phyloP scores from a whole-genome alignment of 2,329 filamentous ascomycete species.

The Ceratocystiopsis sp. region DNA sequence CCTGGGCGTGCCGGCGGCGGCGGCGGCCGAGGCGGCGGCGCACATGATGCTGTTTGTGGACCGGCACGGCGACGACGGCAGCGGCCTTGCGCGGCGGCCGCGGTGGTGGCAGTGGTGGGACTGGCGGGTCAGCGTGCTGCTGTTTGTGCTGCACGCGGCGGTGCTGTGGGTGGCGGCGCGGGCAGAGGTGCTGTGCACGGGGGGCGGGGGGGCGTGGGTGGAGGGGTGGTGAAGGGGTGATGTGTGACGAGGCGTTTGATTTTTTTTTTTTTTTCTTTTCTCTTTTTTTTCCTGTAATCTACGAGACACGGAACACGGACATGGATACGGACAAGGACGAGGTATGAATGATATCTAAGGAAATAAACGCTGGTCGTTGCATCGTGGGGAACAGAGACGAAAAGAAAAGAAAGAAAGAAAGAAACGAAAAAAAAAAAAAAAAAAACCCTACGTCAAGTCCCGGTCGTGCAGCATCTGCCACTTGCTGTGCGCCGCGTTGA shows the following conservation, averaged over 20 bases:
- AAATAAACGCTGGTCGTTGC: too few relatives aligned
- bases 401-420: not conserved
- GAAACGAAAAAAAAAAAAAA: not conserved
- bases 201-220: slow-evolving; percentile 5
- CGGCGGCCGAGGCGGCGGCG: not conserved
- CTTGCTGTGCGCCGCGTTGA: slow-evolving; percentile 21
- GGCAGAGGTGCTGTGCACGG: slow-evolving; percentile 18
- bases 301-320: not conserved
- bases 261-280: not conserved
- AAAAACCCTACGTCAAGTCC: slow-evolving; percentile 13
- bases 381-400: not conserved
- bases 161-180: slow-evolving; percentile 17
- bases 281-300: not conserved
- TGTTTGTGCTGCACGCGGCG: slow-evolving; percentile 19
- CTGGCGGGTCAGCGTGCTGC: slow-evolving; percentile 17
- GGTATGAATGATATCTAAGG: too few relatives aligned
- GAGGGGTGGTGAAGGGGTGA: slow-evolving; percentile 9
- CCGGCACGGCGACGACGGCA: not conserved
- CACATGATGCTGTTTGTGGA: not conserved
- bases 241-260: too few relatives aligned
- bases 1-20: slow-evolving; percentile 20
- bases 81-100: not conserved
- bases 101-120: slow-evolving; percentile 16
- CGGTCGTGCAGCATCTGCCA: slow-evolving; percentile 26
- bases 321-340: not conserved